These are phyloP conservation scores for Mycena pura DNA, from an alignment of 768 basidiomycete genomes.

Conservation along the genomic window DNA sequence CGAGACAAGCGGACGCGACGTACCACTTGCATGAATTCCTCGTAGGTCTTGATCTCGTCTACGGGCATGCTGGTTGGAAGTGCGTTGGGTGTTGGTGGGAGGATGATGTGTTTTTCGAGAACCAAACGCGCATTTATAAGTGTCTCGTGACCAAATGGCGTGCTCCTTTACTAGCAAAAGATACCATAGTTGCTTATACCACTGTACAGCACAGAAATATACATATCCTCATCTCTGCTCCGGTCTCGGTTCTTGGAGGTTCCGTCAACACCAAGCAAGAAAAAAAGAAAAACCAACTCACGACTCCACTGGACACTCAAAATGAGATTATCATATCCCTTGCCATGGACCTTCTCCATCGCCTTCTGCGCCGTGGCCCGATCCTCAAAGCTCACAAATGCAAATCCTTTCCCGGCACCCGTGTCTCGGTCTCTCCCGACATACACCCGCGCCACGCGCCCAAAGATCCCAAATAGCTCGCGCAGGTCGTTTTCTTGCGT, in stretches of 20 bases:
- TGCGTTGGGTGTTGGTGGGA: neutral
- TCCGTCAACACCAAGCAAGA: neutral
- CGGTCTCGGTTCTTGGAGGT: constrained; percentile 50
- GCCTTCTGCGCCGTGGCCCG: constrained; percentile 81
- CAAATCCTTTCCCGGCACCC: constrained; percentile 94
- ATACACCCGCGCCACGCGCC: constrained; percentile 87
- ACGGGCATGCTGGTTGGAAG: constrained; percentile 44
- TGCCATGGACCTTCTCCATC: constrained; percentile 90
- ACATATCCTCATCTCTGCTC: constrained; percentile 39
- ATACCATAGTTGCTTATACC: too few relatives aligned
- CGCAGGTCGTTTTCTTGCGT: constrained; percentile 94
- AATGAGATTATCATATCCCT: constrained; percentile 93
- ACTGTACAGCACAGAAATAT: too few relatives aligned
- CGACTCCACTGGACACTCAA: constrained; percentile 69
- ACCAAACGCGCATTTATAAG: neutral
- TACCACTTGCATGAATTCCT: constrained; percentile 53
- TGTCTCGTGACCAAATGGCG: too few relatives aligned
- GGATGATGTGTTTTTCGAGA: neutral
- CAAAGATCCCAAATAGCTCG: constrained; percentile 88
- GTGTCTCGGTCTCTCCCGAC: constrained; percentile 96
- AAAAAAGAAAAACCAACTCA: constrained; percentile 39
- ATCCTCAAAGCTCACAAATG: constrained; percentile 96
- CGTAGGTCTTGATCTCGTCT: constrained; percentile 40
- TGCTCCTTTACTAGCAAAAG: too few relatives aligned
- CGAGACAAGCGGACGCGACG: constrained; percentile 33